phyloP scores from a whole-genome alignment of 1,139 yeast genomes.

The Yamadazyma taylorii region DNA sequence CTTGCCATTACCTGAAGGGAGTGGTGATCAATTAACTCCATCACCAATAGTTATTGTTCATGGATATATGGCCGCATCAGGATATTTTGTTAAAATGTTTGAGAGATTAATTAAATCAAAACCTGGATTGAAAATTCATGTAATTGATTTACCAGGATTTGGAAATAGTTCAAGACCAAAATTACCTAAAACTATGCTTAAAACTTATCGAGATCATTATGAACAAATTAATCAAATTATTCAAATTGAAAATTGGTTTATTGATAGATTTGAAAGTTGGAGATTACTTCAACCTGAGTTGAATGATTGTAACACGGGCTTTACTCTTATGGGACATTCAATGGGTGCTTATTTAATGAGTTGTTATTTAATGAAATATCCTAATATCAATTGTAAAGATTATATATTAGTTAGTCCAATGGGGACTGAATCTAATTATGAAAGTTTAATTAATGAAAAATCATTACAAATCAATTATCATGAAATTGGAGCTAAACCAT shows the following conservation, averaged over 20 bases:
- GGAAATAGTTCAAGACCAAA: constrained; percentile 45
- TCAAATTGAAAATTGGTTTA: constrained; percentile 44
- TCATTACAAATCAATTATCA: constrained; percentile 37
- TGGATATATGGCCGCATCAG: constrained; percentile 51
- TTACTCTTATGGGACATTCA: constrained; percentile 38
- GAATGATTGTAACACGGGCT: constrained; percentile 16
- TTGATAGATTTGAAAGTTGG: constrained; percentile 43
- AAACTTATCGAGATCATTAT: constrained; percentile 20
- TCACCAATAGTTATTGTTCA: constrained; percentile 34
- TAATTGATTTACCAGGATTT: constrained; percentile 46
- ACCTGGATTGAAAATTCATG: constrained; percentile 33
- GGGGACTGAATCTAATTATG: constrained; percentile 45
- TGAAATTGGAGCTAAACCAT: constrained; percentile 26
- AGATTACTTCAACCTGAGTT: constrained; percentile 15
- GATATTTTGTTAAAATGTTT: constrained; percentile 42
- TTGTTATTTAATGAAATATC: constrained; percentile 44
- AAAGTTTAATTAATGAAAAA: constrained; percentile 35
- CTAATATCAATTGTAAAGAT: constrained; percentile 19
- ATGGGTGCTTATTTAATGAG: constrained; percentile 48
- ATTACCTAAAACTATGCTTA: constrained; percentile 34
- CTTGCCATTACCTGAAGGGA: constrained; percentile 16
- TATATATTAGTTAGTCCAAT: constrained; percentile 43
- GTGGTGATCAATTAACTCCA: constrained; percentile 2
- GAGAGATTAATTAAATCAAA: constrained; percentile 34
- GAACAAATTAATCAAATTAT: constrained; percentile 34